A percentile compares a stretch with the other conserved stretches of the same genome.
Conservation (phyloP, 129 eudicot species). For the Solidago caesia region DNA sequence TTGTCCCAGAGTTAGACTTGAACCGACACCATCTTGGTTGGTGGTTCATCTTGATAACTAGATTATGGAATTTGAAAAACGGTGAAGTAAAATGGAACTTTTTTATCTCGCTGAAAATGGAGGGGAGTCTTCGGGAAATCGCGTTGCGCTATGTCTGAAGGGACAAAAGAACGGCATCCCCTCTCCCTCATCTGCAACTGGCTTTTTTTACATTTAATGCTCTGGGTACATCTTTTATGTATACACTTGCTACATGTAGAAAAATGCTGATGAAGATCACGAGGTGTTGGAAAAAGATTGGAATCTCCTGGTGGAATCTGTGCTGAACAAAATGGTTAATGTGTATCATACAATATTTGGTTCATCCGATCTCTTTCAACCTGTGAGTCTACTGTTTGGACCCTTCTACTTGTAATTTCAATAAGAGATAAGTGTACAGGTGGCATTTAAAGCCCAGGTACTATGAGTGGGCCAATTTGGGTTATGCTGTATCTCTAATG, state of each 20-base stretch:
- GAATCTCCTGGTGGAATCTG: constrained; percentile 50
- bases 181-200: too few relatives aligned
- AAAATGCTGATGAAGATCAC: constrained; percentile 42
- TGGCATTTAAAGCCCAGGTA: not conserved
- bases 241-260: constrained; percentile 29
- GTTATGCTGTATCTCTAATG: not conserved
- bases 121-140: too few relatives aligned
- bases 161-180: too few relatives aligned
- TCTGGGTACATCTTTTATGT: not conserved
- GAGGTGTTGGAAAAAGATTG: constrained; percentile 55
- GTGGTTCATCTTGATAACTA: too few relatives aligned
- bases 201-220: not conserved
- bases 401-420: constrained; percentile 4
- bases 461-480: not conserved
- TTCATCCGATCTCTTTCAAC: constrained; percentile 61
- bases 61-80: too few relatives aligned
- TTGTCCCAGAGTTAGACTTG: too few relatives aligned
- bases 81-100: too few relatives aligned
- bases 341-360: constrained; percentile 67
- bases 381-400: constrained; percentile 40
- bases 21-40: too few relatives aligned
- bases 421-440: not conserved
- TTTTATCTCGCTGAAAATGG: too few relatives aligned
- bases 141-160: too few relatives aligned
- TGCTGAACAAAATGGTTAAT: constrained; percentile 54